Evolutionary conservation across 179 eudicot species (phyloP).

Genomic region (Beta macrorhiza): DNA sequence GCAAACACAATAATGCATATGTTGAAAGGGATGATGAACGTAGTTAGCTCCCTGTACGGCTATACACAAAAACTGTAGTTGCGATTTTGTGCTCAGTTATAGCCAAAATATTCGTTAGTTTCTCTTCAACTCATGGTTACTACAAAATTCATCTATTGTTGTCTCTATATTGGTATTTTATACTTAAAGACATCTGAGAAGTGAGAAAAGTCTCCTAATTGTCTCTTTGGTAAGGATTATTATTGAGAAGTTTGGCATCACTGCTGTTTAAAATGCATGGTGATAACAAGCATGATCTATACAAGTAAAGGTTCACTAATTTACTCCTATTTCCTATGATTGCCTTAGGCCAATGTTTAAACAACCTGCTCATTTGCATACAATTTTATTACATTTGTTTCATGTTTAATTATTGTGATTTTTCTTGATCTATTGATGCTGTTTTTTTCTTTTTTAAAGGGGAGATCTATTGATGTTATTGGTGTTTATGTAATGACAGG

Average conservation of each 20-base stretch:
- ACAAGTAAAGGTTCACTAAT: too few relatives aligned
- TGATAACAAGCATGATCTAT: neutral
- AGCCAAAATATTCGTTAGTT: conserved; percentile 61
- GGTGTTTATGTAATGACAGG: too few relatives aligned
- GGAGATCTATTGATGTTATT: too few relatives aligned
- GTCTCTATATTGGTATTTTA: neutral
- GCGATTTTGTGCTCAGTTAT: conserved; percentile 71
- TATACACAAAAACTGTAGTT: conserved; percentile 52
- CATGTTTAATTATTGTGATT: too few relatives aligned
- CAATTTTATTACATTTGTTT: too few relatives aligned
- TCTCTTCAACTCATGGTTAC: neutral
- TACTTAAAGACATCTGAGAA: neutral
- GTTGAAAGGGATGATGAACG: conserved; percentile 50
- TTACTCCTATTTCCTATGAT: too few relatives aligned
- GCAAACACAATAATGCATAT: conserved; percentile 37
- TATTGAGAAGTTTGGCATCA: conserved; percentile 74
- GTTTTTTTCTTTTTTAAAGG: too few relatives aligned
- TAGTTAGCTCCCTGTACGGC: conserved; percentile 46
- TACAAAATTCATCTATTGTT: neutral
- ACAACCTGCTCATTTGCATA: too few relatives aligned
- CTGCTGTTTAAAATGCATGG: conserved; percentile 70
- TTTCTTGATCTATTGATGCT: too few relatives aligned
- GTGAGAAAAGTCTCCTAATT: conserved; percentile 10
- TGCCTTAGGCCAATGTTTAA: too few relatives aligned
- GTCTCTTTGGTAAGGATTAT: conserved; percentile 61